Evolutionary conservation across 2,329 filamentous ascomycete species (phyloP).

Genomic region (Monosporascus cannonballus): DNA sequence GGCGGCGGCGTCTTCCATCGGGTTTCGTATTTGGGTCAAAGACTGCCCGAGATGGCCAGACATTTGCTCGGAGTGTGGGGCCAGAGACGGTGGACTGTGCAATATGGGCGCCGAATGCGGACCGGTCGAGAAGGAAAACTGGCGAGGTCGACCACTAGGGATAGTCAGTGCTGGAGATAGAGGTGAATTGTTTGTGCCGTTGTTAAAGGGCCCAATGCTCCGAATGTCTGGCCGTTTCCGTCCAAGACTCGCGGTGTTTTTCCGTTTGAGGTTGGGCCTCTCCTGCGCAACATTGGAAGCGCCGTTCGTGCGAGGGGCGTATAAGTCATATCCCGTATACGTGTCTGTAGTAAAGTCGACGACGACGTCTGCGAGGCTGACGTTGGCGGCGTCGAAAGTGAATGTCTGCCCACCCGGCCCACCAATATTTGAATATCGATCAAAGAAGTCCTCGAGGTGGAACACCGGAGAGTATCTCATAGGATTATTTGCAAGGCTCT

Average conservation of each 20-base stretch:
- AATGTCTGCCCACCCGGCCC: slow-evolving; percentile 53
- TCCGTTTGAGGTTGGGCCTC: slow-evolving; percentile 42
- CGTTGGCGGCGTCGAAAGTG: slow-evolving; percentile 66
- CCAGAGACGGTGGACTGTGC: slow-evolving; percentile 31
- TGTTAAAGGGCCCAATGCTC: slow-evolving; percentile 28
- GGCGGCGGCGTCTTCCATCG: slow-evolving; percentile 27
- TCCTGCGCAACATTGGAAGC: slow-evolving; percentile 18
- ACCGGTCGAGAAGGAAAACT: slow-evolving; percentile 33
- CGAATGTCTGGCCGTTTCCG: slow-evolving; percentile 35
- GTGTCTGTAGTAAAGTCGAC: slow-evolving; percentile 55
- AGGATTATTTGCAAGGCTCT: slow-evolving; percentile 59
- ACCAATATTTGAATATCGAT: slow-evolving; percentile 61
- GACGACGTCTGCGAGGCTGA: slow-evolving; percentile 62
- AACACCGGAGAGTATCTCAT: slow-evolving; percentile 74
- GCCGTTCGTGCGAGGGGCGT: slow-evolving; percentile 32
- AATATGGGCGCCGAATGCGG: slow-evolving; percentile 35
- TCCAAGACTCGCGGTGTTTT: slow-evolving; percentile 34
- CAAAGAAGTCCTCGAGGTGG: slow-evolving; percentile 82
- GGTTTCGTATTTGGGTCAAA: slow-evolving; percentile 27
- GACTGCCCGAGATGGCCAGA: slow-evolving; percentile 22
- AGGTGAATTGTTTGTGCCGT: slow-evolving; percentile 19
- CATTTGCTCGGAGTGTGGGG: slow-evolving; percentile 27
- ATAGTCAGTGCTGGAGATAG: slow-evolving; percentile 25
- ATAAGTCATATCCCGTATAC: slow-evolving; percentile 43
- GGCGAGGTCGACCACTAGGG: slow-evolving; percentile 25